Percentiles rank a stretch among this genome's conserved stretches.
Conservation (phyloP, 208 protist species). For the Acanthamoeba quina region DNA sequence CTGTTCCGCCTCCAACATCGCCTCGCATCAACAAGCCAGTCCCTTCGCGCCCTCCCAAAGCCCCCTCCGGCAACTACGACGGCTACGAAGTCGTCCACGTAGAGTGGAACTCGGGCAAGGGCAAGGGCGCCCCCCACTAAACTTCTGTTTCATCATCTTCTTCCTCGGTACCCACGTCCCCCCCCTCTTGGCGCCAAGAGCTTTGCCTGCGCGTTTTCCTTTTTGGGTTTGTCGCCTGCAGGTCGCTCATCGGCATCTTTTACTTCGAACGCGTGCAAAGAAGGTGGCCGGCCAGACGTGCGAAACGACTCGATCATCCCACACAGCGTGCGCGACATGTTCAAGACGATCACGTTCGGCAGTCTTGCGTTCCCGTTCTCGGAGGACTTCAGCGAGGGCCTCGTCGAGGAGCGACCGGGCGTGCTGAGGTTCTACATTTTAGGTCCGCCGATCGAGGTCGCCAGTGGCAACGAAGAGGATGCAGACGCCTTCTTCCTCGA, state of each 20-base stretch:
- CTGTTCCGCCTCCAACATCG: not conserved
- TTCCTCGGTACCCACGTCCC: not conserved
- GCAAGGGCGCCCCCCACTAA: too few relatives aligned
- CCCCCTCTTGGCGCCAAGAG: too few relatives aligned
- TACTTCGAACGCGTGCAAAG: not conserved
- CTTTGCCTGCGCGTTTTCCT: not conserved
- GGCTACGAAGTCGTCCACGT: conserved; percentile 24
- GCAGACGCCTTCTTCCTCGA: not conserved
- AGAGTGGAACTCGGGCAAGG: not conserved
- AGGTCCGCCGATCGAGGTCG: not conserved
- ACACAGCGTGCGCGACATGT: too few relatives aligned
- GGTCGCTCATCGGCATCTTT: too few relatives aligned
- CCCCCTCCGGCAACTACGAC: not conserved
- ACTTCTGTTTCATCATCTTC: not conserved
- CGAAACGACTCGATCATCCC: too few relatives aligned
- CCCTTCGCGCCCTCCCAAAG: not conserved
- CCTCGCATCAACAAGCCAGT: not conserved
- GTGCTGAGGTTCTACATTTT: conserved; percentile 4
- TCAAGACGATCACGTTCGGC: conserved; percentile 45
- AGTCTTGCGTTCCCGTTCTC: conserved; percentile 48
- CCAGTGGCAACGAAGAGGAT: not conserved
- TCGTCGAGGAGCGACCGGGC: conserved; percentile 12
- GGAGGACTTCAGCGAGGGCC: not conserved
- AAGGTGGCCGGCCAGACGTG: too few relatives aligned
- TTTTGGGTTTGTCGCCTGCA: not conserved